Evolutionary conservation across 257 asterid species (phyloP).

Genomic region (Penstemon newberryi): DNA sequence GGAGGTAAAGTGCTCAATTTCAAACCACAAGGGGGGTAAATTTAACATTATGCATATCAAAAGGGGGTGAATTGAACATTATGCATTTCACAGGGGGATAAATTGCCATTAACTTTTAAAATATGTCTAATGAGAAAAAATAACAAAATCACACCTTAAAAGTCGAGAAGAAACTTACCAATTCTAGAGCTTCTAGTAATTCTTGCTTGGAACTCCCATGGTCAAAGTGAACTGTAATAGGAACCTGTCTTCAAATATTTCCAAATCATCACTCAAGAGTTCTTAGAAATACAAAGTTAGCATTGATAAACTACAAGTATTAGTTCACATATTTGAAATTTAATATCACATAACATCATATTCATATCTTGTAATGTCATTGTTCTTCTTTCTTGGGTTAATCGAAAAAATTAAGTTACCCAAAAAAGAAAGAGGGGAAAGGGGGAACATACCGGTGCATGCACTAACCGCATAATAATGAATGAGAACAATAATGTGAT

Average conservation of each 20-base stretch:
- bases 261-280: conserved; percentile 8
- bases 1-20: no score
- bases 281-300: not conserved
- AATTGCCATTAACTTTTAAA: no score
- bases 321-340: conserved; percentile 1
- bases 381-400: not conserved
- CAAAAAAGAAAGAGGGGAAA: not conserved
- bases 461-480: not conserved
- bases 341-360: not conserved
- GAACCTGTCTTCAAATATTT: conserved; percentile 61
- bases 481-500: conserved; percentile 1
- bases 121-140: not conserved
- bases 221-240: conserved; percentile 93
- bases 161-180: conserved; percentile 49
- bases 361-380: not conserved
- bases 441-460: conserved; percentile 4
- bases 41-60: no score
- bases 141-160: not conserved
- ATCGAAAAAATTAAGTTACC: not conserved
- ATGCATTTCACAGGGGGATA: no score
- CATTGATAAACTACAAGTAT: not conserved
- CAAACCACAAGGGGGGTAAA: no score
- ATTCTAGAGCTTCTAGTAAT: conserved; percentile 77
- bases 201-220: conserved; percentile 90
- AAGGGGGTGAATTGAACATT: no score